Conservation (phyloP, 148 eudicot genomes). For the Nepenthes gracilis region DNA sequence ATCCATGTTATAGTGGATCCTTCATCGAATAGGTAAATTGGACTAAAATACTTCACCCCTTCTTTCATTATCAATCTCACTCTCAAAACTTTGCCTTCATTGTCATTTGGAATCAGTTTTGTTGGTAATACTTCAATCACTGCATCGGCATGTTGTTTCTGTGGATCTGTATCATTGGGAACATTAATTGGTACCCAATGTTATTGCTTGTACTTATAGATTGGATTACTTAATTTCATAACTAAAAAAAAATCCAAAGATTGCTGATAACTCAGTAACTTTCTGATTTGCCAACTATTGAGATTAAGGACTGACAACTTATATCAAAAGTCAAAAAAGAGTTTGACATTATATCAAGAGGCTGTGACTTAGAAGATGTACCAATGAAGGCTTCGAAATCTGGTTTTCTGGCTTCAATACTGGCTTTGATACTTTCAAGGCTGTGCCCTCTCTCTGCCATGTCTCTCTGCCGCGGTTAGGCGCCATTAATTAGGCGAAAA, state of each 20-base stretch:
- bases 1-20: conserved; percentile 94
- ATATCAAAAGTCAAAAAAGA: conserved; percentile 2
- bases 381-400: conserved; percentile 99
- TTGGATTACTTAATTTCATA: no score
- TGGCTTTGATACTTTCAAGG: conserved; percentile 97
- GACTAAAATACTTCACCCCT: conserved; percentile 74
- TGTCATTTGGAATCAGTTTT: conserved; percentile 80
- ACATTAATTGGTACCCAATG: no score
- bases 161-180: conserved; percentile 48
- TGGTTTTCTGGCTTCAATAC: conserved; percentile 95
- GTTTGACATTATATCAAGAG: no score
- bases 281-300: no score
- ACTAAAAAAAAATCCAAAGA: no score
- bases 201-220: no score
- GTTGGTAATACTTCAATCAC: conserved; percentile 97
- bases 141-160: conserved; percentile 89
- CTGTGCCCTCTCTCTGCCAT: conserved; percentile 99
- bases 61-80: conserved; percentile 92
- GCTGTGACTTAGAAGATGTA: conserved; percentile 5
- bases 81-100: conserved; percentile 87
- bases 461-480: conserved; percentile 55
- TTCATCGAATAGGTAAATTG: conserved; percentile 95
- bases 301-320: no score
- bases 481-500: neutral
- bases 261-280: no score